Base-by-base conservation (phyloP, 352 stramenopile genomes). In the Pythium vanterpoolii region DNA sequence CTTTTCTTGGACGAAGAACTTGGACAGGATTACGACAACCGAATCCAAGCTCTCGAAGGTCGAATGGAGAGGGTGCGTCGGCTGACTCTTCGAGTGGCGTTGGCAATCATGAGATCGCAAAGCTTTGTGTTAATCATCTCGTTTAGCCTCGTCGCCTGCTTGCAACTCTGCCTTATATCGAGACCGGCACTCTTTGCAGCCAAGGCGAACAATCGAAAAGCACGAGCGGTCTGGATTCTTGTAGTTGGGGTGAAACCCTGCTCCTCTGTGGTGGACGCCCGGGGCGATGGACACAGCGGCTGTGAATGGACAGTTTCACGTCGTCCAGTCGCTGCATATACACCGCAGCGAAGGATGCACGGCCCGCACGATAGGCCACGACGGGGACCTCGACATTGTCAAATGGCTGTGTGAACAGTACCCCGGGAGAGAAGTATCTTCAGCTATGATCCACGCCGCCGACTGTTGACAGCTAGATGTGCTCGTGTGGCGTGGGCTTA, bases 381-480 rank as follows among this genome's bases (percentile, higher is more conserved):
- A 28, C 0, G 13, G n/a, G 7, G n/a, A n/a, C n/a, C 46, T 53
- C n/a, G n/a, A 28, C 16, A 18, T 53, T 16, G 18, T 53, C 9
- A 9, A 40, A 28, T 53, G 46, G 46, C 46, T 53, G 13, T 28
- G 40, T 24, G n/a, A 5, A 5, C 46, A 28, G 7, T 34, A n/a
- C 1, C 30, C n/a, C 4, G 26, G 1, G 74, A 83, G 31, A 68
- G 74, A 0, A 75, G 76, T 18, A 80, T 72, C 68, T 39, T 76
- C 75, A 39, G 82, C 77, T 0, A 74, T 90, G 50, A 66, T 84
- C 64, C 49, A 72, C 24, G 80, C 80, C 7, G 76, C 77, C 1
- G 75, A 68, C 31, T 33, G 16, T 31, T 21, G 43, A 19, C 23
- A 49, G 11, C 43, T 49, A 8, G 43, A 49, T 49, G 43, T 49